Conservation (phyloP, 2,329 filamentous ascomycete genomes). For the Penicillium aurantiogriseum region DNA sequence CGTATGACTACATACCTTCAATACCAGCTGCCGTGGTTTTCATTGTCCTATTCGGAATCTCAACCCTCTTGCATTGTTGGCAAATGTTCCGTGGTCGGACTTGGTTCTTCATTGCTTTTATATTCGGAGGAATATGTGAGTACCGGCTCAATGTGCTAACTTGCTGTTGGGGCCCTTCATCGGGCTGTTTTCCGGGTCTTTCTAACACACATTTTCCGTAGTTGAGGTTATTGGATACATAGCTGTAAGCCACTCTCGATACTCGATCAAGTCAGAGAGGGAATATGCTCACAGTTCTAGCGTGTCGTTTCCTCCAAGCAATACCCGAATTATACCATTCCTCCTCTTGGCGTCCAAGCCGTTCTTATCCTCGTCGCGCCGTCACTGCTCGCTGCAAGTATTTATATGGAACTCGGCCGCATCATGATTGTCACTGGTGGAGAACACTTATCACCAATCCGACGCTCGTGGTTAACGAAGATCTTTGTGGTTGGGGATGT, state of each 20-base stretch:
- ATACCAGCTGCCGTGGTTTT: not conserved
- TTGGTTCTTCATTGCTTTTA: not conserved
- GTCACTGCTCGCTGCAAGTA: slow-evolving; percentile 30
- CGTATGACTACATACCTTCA: slow-evolving; percentile 1
- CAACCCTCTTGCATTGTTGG: not conserved
- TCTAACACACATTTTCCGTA: not conserved
- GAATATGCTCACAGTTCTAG: not conserved
- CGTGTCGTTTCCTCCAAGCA: not conserved
- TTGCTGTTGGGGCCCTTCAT: not conserved
- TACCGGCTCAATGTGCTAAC: not conserved
- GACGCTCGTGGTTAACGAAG: slow-evolving; percentile 28
- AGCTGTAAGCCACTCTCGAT: not conserved
- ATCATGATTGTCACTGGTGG: slow-evolving; percentile 24
- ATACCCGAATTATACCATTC: not conserved
- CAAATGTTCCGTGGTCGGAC: not conserved
- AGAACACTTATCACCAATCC: slow-evolving; percentile 23
- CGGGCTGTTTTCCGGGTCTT: not conserved
- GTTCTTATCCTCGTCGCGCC: slow-evolving; percentile 34
- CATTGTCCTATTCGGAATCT: not conserved
- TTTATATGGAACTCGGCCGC: slow-evolving; percentile 33
- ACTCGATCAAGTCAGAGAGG: not conserved
- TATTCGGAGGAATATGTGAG: not conserved
- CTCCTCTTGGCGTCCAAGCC: slow-evolving; percentile 19
- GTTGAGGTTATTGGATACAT: not conserved
- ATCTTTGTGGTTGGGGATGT: slow-evolving; percentile 33